phyloP scores from a whole-genome alignment of 352 stramenopile genomes.

The Pythium grandisporangium region DNA sequence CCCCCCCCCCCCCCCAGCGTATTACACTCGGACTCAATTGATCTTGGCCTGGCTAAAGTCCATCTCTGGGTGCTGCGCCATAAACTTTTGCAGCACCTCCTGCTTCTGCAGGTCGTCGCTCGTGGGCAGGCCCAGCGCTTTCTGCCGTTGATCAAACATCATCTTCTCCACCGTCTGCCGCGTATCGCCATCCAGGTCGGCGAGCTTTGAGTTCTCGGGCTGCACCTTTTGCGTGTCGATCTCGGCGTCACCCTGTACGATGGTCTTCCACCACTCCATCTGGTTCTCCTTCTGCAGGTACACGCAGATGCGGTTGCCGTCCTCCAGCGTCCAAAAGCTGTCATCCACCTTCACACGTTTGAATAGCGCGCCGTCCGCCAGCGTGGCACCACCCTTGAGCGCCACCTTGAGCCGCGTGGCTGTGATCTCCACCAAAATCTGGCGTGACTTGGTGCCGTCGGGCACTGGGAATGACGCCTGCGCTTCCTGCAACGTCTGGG shows the following conservation, averaged over 20 bases:
- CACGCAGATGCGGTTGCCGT: constrained; percentile 84
- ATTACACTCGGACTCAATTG: constrained; percentile 44
- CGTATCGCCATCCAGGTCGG: constrained; percentile 97
- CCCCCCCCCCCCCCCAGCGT: not conserved
- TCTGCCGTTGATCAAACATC: constrained; percentile 98
- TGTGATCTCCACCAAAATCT: constrained; percentile 90
- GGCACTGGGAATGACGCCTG: constrained; percentile 90
- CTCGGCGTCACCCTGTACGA: constrained; percentile 91
- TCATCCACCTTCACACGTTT: constrained; percentile 97
- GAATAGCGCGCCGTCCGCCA: constrained; percentile 90
- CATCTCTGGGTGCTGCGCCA: constrained; percentile 98
- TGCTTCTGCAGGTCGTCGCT: constrained; percentile 97
- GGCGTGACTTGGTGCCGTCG: constrained; percentile 87
- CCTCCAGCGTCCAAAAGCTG: constrained; percentile 98
- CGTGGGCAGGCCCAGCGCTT: constrained; percentile 94
- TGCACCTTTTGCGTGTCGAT: constrained; percentile 99
- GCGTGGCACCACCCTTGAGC: constrained; percentile 55
- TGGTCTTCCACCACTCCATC: constrained; percentile 99
- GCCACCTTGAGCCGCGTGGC: constrained; percentile 88
- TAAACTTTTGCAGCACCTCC: constrained; percentile 98
- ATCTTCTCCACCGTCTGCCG: constrained; percentile 99
- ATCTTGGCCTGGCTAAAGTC: constrained; percentile 99
- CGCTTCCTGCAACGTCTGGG: constrained; percentile 96
- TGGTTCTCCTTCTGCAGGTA: constrained; percentile 98
- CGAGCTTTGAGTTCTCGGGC: constrained; percentile 98